Conservation (phyloP, 257 asterid species). For the Striga asiatica region DNA sequence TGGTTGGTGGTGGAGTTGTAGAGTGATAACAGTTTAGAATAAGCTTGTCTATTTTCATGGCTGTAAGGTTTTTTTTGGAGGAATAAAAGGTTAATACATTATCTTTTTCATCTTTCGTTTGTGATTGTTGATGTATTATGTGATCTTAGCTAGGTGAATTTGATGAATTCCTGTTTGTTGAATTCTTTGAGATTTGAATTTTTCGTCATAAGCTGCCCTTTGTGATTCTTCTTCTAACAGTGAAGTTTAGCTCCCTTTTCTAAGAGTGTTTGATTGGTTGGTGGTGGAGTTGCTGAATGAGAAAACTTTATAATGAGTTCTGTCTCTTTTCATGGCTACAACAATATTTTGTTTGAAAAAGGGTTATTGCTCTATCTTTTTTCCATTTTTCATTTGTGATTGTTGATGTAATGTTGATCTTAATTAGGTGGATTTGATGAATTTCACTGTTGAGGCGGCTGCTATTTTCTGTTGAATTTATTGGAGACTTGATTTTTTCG, state of each 20-base stretch:
- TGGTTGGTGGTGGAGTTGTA: constrained; percentile 8
- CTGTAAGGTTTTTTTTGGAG: background rate
- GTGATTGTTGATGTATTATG: constrained; percentile 8
- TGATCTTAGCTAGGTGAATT: constrained; percentile 16
- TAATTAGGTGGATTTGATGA: constrained; percentile 16
- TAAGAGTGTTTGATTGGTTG: constrained; percentile 8
- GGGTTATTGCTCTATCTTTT: background rate
- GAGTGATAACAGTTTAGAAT: constrained; percentile 4
- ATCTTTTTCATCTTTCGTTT: background rate
- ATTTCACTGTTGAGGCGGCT: constrained; percentile 16
- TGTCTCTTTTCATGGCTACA: constrained; percentile 1
- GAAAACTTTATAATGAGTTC: constrained; percentile 2
- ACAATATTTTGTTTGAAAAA: background rate
- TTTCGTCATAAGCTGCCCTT: too few species aligned
- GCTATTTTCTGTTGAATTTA: constrained; percentile 11
- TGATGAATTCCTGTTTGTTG: constrained; percentile 13
- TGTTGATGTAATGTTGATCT: constrained; percentile 9
- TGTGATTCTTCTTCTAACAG: too few species aligned
- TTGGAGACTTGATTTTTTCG: constrained; percentile 7
- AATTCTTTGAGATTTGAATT: constrained; percentile 14
- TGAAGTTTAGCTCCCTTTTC: too few species aligned
- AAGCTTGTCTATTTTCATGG: constrained; percentile 7
- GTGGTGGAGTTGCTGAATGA: constrained; percentile 8
- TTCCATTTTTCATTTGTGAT: background rate
- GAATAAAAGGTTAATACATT: background rate